Base-by-base conservation (phyloP, 2,329 filamentous ascomycete genomes). In the Neopestalotiopsis clavispora region DNA sequence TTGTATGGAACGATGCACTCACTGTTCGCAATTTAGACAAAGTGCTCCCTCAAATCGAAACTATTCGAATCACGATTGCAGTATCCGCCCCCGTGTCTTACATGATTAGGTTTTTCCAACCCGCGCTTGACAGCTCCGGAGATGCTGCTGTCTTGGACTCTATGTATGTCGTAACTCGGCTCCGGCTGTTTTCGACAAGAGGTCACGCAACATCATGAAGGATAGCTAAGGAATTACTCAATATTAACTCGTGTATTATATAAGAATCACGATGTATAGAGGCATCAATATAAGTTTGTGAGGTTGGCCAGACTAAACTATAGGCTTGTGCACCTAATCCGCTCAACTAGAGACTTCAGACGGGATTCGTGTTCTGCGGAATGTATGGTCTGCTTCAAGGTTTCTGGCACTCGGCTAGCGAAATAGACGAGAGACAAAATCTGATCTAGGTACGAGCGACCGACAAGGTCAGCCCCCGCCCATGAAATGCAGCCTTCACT, bases 341-440 rank as follows among this genome's bases (percentile, higher is more conserved):
- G 23, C 30, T 59, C 17, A 59, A 13, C 20, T 23, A n/a, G 20
- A 23, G 30, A n/a, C 23, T 17, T 34, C 23, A 23, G 28, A 59
- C 57, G 57, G 57, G 57, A 59, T 9, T n/a, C 10, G 12, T 30
- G 57, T 12, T 59, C 30, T 34, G 57, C 57, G 57, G 57, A 30
- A 59, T 13, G n/a, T 59, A 59, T 59, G 57, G 57, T 59, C 57
- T 59, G 30, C 20, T 14, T 59, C 23, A 34, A 59, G 30, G 57
- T 59, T 59, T 52, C 45, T 30, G 30, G 30, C 57, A 34, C 57
- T 59, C 30, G 23, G 57, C 30, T 59, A 30, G 57, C 23, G 57
- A 30, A 28, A 30, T 30, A 30, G 23, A 52, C 45, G 20, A 30
- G 57, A 59, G 57, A 59, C 30, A 13, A 14, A 34, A 28, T 30